A percentile compares a stretch with the other conserved stretches of the same genome.
phyloP scores from a whole-genome alignment of 2,329 filamentous ascomycete species.

The Penicillium sp. region DNA sequence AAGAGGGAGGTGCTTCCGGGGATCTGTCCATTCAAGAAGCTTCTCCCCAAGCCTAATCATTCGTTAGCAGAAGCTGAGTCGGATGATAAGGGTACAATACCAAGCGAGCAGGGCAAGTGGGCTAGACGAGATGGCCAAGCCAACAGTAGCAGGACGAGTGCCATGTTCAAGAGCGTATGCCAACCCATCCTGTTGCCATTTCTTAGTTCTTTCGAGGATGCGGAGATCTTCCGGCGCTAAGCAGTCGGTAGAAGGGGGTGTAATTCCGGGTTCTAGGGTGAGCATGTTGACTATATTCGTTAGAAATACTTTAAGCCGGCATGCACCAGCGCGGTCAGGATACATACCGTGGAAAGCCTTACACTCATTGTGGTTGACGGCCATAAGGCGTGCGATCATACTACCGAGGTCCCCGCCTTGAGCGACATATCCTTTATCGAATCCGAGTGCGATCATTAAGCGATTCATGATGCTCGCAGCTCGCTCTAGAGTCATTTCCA shows the following conservation, averaged over 20 bases:
- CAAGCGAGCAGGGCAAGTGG: constrained; percentile 65
- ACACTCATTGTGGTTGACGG: constrained; percentile 52
- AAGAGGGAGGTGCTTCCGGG: constrained; percentile 7
- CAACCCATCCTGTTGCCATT: constrained; percentile 51
- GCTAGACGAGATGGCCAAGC: constrained; percentile 58
- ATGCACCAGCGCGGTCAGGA: background rate
- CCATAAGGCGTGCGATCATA: constrained; percentile 52
- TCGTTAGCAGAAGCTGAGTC: background rate
- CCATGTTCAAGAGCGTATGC: constrained; percentile 62
- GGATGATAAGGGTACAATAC: constrained; percentile 26
- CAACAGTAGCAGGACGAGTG: constrained; percentile 62
- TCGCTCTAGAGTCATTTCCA: constrained; percentile 40
- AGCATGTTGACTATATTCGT: constrained; percentile 18
- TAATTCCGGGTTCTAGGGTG: constrained; percentile 8
- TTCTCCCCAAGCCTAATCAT: constrained; percentile 17
- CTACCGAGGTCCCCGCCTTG: constrained; percentile 66
- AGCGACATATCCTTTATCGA: constrained; percentile 58
- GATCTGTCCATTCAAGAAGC: constrained; percentile 18
- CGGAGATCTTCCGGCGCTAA: constrained; percentile 6
- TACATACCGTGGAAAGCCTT: constrained; percentile 46
- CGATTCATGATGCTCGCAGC: constrained; percentile 56
- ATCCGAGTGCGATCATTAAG: constrained; percentile 61
- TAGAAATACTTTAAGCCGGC: background rate
- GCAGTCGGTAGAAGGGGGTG: background rate
- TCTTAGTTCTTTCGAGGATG: constrained; percentile 36